A percentile compares a stretch with the other conserved stretches of the same genome.
phyloP scores from a whole-genome alignment of 169 alveolate genomes.

The Perkinsus marinus region DNA sequence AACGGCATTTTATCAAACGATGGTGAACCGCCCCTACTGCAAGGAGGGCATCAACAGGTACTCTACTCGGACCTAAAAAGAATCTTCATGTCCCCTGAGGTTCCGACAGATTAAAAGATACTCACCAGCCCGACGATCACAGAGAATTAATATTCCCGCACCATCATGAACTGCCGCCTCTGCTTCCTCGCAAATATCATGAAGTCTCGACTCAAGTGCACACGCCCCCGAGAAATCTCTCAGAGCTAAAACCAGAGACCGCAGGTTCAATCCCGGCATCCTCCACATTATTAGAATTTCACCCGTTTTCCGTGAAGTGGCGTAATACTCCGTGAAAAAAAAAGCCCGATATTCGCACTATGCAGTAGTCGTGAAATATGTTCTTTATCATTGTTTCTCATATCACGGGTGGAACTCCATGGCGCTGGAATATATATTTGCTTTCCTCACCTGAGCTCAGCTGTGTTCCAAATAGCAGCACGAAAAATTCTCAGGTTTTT shows the following conservation, averaged over 20 bases:
- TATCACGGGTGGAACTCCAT: too few relatives aligned
- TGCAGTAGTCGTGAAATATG: too few relatives aligned
- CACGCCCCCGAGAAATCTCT: background rate
- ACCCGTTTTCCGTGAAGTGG: too few relatives aligned
- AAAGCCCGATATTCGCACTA: too few relatives aligned
- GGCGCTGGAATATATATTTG: too few relatives aligned
- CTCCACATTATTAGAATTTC: background rate
- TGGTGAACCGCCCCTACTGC: conserved; percentile 11
- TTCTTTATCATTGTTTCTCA: too few relatives aligned
- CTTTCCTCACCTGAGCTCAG: too few relatives aligned
- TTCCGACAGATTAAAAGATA: background rate
- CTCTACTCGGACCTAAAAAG: background rate
- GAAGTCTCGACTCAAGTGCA: background rate
- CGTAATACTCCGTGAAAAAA: too few relatives aligned
- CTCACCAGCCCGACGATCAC: background rate
- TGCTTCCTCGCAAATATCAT: background rate
- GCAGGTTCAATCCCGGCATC: background rate
- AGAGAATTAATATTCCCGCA: background rate
- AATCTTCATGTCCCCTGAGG: too few relatives aligned
- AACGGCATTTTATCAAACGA: background rate
- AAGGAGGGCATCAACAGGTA: conserved; percentile 1
- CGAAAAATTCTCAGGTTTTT: too few relatives aligned
- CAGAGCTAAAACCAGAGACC: background rate
- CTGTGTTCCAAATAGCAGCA: too few relatives aligned
- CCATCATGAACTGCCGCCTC: background rate